Evolutionary conservation across 768 basidiomycete species (phyloP), one percentile per base, ranked within the genome.

Genomic region (Rhizopogon vulgaris): DNA sequence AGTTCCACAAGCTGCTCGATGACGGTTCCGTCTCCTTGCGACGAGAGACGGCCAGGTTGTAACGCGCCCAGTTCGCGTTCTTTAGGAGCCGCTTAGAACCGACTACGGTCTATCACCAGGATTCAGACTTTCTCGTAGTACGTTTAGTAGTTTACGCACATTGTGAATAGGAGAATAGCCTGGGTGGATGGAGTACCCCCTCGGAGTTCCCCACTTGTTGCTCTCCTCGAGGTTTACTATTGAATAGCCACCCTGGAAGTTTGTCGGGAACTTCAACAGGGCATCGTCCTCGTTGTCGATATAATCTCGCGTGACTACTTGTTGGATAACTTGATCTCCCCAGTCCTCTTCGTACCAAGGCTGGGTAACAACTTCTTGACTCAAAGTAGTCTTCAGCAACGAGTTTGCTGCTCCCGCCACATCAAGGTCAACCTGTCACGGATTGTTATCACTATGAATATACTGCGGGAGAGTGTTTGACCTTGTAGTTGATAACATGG

Each of bases 11-110:
- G 38, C 71, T 71, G 52, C 78, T 80, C 12, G 78, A 79, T 1
- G 71, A 68, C 3, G 78, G 82, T 63, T 86, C 84, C 1, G 74
- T 76, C 17, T 85, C 84, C 63, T 86, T 83, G 34, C 78, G 72
- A 48, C 63, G 67, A 15, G 80, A 77, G 11, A 84, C 75, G 1
- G 80, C 79, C 4, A 84, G 64, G 60, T 81, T 80, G 60, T 84
- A 80, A 32, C 79, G 75, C 3, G 83, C 83, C 79, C 83, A 86
- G 58, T 85, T 80, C 3, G 77, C 81, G 48, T 84, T 85, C 32
- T 82, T 75, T 43, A 78, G 63, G 7, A 82, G 69, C 1, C 82
- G 74, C 65, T 83, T 84, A 32, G 77, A 80, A 5, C 82, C 76
- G 0, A 83, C 72, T 46, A 80, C 76, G 4, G 78, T 78, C 81